Evolutionary conservation across 805 yeast species (phyloP).

Genomic region (Lipomyces chichibuensis): DNA sequence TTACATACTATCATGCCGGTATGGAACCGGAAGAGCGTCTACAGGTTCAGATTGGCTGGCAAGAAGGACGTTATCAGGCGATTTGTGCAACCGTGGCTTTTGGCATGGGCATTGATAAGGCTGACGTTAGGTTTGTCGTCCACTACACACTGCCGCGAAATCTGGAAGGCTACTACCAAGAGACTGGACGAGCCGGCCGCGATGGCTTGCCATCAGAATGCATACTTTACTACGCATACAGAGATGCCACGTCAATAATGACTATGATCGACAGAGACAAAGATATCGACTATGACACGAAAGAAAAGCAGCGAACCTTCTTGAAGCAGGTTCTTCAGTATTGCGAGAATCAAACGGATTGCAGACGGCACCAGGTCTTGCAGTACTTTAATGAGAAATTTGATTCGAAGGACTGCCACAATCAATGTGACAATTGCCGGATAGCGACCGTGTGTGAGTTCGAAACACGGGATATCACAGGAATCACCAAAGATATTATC

Average conservation of each 20-base stretch:
- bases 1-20: conserved; percentile 92
- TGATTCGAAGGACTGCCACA: conserved; percentile 63
- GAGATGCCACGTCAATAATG: conserved; percentile 77
- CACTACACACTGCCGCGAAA: conserved; percentile 88
- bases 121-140: conserved; percentile 89
- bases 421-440: conserved; percentile 84
- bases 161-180: conserved; percentile 95
- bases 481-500: conserved; percentile 60
- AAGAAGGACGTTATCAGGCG: conserved; percentile 65
- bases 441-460: conserved; percentile 49
- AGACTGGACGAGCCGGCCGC: conserved; percentile 97
- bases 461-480: conserved; percentile 68
- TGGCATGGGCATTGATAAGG: conserved; percentile 99
- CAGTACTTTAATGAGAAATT: conserved; percentile 89
- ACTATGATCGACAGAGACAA: conserved; percentile 76
- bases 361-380: conserved; percentile 84
- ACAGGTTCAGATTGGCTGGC: conserved; percentile 81
- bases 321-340: conserved; percentile 83
- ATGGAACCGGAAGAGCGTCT: conserved; percentile 76
- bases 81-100: conserved; percentile 98
- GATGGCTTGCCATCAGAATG: conserved; percentile 86
- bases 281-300: conserved; percentile 62
- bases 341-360: conserved; percentile 88
- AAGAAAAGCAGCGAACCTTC: conserved; percentile 76
- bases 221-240: conserved; percentile 75